phyloP scores from a whole-genome alignment of 1,139 yeast species.

The Geotrichum aggregatum region DNA sequence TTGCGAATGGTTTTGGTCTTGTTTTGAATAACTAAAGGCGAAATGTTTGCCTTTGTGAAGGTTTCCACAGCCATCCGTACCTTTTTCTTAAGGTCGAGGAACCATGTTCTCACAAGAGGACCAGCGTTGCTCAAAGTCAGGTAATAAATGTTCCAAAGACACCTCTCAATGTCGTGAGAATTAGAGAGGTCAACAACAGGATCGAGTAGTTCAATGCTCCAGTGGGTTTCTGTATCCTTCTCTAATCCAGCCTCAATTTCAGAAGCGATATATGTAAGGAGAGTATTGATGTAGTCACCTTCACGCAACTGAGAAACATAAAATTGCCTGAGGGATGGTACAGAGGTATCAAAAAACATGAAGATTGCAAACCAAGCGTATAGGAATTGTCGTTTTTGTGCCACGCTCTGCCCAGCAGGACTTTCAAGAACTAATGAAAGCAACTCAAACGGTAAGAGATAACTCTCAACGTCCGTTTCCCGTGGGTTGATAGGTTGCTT shows the following conservation, averaged over 20 bases:
- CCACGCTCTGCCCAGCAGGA: constrained; percentile 29
- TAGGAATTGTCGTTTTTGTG: constrained; percentile 40
- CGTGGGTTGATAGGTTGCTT: constrained; percentile 17
- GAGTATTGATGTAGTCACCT: constrained; percentile 44
- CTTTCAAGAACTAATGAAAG: constrained; percentile 31
- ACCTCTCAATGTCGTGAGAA: constrained; percentile 13
- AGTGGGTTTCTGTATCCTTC: constrained; percentile 16
- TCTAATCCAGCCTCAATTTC: constrained; percentile 20
- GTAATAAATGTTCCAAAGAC: constrained; percentile 49
- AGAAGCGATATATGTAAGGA: constrained; percentile 31
- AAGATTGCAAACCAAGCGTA: constrained; percentile 71
- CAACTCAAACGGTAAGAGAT: constrained; percentile 33
- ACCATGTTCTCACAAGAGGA: constrained; percentile 70
- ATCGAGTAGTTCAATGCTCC: constrained; percentile 25
- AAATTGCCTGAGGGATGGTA: constrained; percentile 56
- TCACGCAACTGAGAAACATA: constrained; percentile 57
- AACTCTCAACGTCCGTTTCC: constrained; percentile 17
- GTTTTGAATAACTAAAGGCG: constrained; percentile 58
- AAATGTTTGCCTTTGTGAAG: constrained; percentile 57
- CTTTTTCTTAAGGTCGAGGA: constrained; percentile 54
- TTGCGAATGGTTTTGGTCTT: constrained; percentile 56
- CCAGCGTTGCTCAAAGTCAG: constrained; percentile 58
- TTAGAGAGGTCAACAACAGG: constrained; percentile 35
- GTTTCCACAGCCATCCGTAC: constrained; percentile 55
- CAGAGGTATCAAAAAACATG: constrained; percentile 59